These are phyloP conservation scores for Coniferiporia weirii DNA, from an alignment of 1,284 basidiomycete species.

Conservation along the genomic window DNA sequence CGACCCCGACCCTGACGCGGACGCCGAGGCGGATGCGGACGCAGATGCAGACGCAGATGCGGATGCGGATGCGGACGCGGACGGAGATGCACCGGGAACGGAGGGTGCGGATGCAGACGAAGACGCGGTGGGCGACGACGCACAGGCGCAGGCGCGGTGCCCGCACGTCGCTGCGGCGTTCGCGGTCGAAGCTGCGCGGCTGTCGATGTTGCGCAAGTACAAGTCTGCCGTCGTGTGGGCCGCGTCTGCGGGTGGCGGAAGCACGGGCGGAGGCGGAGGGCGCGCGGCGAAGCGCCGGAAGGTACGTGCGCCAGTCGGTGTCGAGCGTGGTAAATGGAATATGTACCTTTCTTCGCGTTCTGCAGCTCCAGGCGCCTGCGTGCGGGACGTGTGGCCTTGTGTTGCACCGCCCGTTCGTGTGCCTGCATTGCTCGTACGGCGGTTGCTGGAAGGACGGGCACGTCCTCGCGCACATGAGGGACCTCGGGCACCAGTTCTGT, in stretches of 20 bases:
- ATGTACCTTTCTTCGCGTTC: constrained; percentile 30
- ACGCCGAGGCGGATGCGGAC: not conserved
- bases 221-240: constrained; percentile 37
- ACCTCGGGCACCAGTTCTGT: constrained; percentile 66
- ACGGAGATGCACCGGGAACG: not conserved
- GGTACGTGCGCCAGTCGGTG: constrained; percentile 26
- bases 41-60: not conserved
- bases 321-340: not conserved
- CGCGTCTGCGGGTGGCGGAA: constrained; percentile 24
- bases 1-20: not conserved
- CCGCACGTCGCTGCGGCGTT: constrained; percentile 34
- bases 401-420: constrained; percentile 70
- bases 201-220: constrained; percentile 31
- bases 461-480: constrained; percentile 49
- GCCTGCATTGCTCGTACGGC: constrained; percentile 69
- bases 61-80: not conserved
- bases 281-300: constrained; percentile 41
- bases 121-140: not conserved
- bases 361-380: constrained; percentile 40
- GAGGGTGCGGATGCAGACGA: not conserved
- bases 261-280: too few species aligned
- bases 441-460: constrained; percentile 70
- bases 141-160: constrained; percentile 24
- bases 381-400: constrained; percentile 60
- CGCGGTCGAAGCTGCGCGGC: constrained; percentile 25